Evolutionary conservation across 768 basidiomycete species (phyloP).

Genomic region (Rhodotorula sphaerocarpa): DNA sequence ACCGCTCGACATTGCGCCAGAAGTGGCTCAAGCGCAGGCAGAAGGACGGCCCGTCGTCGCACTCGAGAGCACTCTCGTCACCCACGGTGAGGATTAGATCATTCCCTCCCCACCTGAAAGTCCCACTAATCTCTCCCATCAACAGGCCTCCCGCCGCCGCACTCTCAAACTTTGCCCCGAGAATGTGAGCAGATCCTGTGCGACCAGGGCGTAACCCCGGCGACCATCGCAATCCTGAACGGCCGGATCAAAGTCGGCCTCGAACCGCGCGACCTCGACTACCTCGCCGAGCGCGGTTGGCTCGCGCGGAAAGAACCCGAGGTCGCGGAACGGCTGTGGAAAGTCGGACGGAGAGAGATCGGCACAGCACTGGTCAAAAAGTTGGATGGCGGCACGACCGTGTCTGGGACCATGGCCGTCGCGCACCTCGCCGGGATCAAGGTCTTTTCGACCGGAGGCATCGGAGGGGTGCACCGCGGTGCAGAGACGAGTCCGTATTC

Average conservation of each 20-base stretch:
- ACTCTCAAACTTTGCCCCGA: slow-evolving; percentile 20
- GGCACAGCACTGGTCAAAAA: slow-evolving; percentile 61
- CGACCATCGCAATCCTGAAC: slow-evolving; percentile 75
- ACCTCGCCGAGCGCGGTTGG: slow-evolving; percentile 54
- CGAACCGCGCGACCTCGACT: slow-evolving; percentile 55
- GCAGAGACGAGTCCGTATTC: slow-evolving; percentile 55
- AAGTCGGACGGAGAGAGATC: slow-evolving; percentile 69
- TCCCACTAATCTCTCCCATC: not conserved
- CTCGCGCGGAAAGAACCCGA: slow-evolving; percentile 14
- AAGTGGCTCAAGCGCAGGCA: slow-evolving; percentile 71
- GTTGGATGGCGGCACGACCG: slow-evolving; percentile 62
- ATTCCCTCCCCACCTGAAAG: too few species aligned
- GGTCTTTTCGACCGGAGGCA: slow-evolving; percentile 84
- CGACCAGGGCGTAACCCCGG: slow-evolving; percentile 68
- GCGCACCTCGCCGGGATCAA: slow-evolving; percentile 72
- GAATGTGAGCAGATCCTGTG: slow-evolving; percentile 43
- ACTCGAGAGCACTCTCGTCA: slow-evolving; percentile 82
- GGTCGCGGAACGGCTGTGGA: slow-evolving; percentile 46
- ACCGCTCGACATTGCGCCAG: slow-evolving; percentile 66
- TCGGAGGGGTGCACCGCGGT: slow-evolving; percentile 77
- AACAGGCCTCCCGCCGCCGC: slow-evolving; percentile 32
- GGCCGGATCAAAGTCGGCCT: slow-evolving; percentile 85
- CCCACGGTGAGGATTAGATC: slow-evolving; percentile 67
- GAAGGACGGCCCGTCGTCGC: slow-evolving; percentile 67
- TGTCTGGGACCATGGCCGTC: slow-evolving; percentile 47